Base-by-base conservation (phyloP, 495 filamentous ascomycete genomes). In the Rhypophila decipiens region DNA sequence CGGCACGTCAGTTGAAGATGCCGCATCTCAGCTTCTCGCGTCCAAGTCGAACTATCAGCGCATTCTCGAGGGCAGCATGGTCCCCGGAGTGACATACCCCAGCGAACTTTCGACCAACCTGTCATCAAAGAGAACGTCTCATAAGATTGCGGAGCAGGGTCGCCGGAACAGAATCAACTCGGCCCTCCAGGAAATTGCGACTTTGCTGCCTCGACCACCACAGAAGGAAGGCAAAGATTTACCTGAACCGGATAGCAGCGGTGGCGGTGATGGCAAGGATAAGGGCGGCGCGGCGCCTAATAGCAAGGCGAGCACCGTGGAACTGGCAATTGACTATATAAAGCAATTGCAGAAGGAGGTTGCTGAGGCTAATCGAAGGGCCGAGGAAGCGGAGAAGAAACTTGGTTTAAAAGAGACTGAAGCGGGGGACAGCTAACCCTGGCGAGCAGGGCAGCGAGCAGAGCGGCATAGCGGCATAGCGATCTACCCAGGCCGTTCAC, bases 1-100 rank as follows among this genome's bases (percentile, higher is more conserved):
- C 39, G 78, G 70, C 3, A 53, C 67, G 17, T 61, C 72, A 13
- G 66, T 60, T 20, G 78, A 79, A 39, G 75, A 94, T 52, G 79
- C 86, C 1, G 87, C 90, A 13, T 90, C 91, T 13, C 79, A 91
- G 20, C 77, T 96, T 38, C 74, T 98, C 19, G 88, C 91, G 10
- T 86, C 86, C 24, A 96, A 96, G 60, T 96, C 90, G 17, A 98
- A 98, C 61, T 98, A 98, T 59, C 93, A 98, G 61, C 93, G 96
- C 58, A 93, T 98, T 44, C 68, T 98, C 22, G 91, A 97, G 60
- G 93, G 93, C 36, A 97, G 85, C 34, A 80, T 85, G 36, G 80
- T 95, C 4, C 88, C 88, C 0, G 93, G 93, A 10, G 85, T 98
- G 20, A 86, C 83, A 1, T 98, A 96, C 52, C 93, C 93, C 0